These are phyloP conservation scores for Globisporangium abappressorium DNA, from an alignment of 352 stramenopile genomes.

Conservation along the genomic window DNA sequence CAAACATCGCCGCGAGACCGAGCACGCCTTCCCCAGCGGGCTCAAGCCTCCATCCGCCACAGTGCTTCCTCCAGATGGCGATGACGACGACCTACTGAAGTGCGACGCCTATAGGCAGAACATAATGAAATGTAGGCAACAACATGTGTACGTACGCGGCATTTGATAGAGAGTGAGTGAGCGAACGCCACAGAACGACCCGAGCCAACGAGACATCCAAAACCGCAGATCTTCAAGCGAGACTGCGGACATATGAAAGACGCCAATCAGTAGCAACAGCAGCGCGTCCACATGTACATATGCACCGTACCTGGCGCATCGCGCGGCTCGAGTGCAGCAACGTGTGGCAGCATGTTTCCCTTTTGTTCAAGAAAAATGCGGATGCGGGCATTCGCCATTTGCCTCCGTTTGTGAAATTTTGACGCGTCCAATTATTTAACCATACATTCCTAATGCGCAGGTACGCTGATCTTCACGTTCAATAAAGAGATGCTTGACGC, in stretches of 20 bases:
- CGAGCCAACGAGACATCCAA: not conserved
- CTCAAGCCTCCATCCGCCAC: conserved; percentile 24
- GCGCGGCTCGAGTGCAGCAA: conserved; percentile 9
- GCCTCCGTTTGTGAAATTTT: no score
- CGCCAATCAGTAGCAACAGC: not conserved
- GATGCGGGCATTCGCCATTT: not conserved
- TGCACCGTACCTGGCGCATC: conserved; percentile 6
- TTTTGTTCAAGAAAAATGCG: not conserved
- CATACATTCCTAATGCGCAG: no score
- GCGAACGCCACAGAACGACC: not conserved
- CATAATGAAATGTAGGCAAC: not conserved
- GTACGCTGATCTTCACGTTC: no score
- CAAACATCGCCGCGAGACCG: conserved; percentile 46
- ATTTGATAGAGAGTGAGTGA: not conserved
- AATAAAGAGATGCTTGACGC: no score
- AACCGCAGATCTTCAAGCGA: no score
- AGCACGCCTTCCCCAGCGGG: conserved; percentile 42
- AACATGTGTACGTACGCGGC: no score
- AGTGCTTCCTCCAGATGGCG: not conserved
- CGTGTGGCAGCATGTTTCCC: conserved; percentile 8
- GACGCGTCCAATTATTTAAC: no score
- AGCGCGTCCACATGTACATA: no score
- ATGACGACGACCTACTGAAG: not conserved
- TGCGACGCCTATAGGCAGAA: not conserved
- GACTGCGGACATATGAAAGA: no score